Evolutionary conservation across 108 stramenopile species (phyloP).

Genomic region (Epithemia pelagica): DNA sequence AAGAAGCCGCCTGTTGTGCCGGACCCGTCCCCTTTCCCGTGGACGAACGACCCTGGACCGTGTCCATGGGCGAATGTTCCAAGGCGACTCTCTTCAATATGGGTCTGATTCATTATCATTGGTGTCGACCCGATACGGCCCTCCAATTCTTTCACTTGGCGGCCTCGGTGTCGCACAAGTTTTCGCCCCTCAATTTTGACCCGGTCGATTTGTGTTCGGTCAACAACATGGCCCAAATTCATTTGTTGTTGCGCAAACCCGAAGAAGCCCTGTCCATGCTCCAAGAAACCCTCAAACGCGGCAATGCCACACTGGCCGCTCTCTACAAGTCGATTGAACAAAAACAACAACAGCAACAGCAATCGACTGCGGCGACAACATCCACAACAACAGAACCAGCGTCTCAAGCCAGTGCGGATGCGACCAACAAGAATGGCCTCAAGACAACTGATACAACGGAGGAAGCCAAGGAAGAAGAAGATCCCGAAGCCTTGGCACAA

Average conservation of each 20-base stretch:
- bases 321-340: slow-evolving; percentile 4
- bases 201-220: slow-evolving; percentile 10
- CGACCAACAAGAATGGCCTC: not conserved
- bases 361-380: not conserved
- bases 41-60: slow-evolving; percentile 3
- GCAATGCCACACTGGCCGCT: slow-evolving; percentile 8
- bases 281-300: slow-evolving; percentile 7
- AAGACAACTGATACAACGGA: not conserved
- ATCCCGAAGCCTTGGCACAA: not conserved
- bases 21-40: not conserved
- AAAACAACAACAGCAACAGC: not conserved
- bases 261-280: slow-evolving; percentile 12
- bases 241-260: slow-evolving; percentile 3
- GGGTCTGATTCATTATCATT: slow-evolving; percentile 19
- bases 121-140: slow-evolving; percentile 12
- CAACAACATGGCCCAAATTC: slow-evolving; percentile 16
- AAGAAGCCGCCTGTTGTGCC: not conserved
- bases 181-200: slow-evolving; percentile 9
- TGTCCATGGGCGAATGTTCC: slow-evolving; percentile 13
- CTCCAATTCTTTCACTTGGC: slow-evolving; percentile 17
- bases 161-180: slow-evolving; percentile 6
- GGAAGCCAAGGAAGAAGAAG: not conserved
- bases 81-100: slow-evolving; percentile 17
- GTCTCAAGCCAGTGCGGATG: not conserved
- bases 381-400: not conserved